A percentile compares a stretch with the other conserved stretches of the same genome.
These are phyloP conservation scores for Paulownia fortunei DNA, from an alignment of 257 asterid species.

Conservation along the genomic window DNA sequence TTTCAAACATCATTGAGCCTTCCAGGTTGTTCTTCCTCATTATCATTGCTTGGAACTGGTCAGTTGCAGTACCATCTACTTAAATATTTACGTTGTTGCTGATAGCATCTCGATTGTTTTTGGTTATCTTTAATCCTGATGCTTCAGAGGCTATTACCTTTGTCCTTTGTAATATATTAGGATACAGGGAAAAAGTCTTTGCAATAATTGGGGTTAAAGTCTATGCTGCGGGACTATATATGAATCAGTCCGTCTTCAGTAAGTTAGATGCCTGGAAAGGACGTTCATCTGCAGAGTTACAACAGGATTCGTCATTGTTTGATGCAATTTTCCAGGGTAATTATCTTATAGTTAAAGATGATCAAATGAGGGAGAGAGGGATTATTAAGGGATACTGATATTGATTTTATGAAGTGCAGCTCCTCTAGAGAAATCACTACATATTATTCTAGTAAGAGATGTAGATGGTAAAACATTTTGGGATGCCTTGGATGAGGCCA, in stretches of 20 bases:
- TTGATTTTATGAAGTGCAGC: conserved; percentile 59
- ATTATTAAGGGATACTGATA: neutral
- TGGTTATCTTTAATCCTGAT: conserved; percentile 20
- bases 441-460: conserved; percentile 81
- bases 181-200: conserved; percentile 87
- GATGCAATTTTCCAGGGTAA: conserved; percentile 73
- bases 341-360: neutral
- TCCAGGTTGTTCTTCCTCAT: conserved; percentile 71
- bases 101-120: neutral
- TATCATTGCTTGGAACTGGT: conserved; percentile 88
- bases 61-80: conserved; percentile 29
- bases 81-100: conserved; percentile 9
- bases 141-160: conserved; percentile 22
- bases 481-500: conserved; percentile 90
- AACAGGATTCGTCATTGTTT: conserved; percentile 61
- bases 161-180: conserved; percentile 40
- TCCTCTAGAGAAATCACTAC: conserved; percentile 78
- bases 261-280: conserved; percentile 75
- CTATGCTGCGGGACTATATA: conserved; percentile 83
- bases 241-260: conserved; percentile 55
- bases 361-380: conserved; percentile 2
- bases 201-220: conserved; percentile 92
- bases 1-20: conserved; percentile 66
- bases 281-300: conserved; percentile 56
- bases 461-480: conserved; percentile 92